Evolutionary conservation across 2,329 filamentous ascomycete species (phyloP), one percentile per base, ranked within the genome.

Genomic region (Aspergillus arachidicola): DNA sequence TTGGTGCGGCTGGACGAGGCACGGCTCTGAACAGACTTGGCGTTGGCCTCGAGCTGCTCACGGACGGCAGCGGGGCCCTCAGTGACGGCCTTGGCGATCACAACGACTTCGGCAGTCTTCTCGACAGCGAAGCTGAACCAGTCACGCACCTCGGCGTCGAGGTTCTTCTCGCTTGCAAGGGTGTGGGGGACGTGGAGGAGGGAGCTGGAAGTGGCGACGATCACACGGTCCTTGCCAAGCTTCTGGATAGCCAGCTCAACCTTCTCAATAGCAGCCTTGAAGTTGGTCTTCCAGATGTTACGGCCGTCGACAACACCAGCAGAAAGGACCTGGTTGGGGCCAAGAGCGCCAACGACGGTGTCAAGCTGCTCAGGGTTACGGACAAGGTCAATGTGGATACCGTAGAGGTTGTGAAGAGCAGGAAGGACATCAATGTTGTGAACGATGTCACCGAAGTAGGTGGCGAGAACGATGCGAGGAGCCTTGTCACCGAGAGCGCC

Each of bases 201-300:
- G 72, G 95, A 98, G 86, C 91, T 95, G 77, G 95, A 98, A 72
- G 94, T 97, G 77, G 95, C 92, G 72, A 97, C 93, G 72, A 99
- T 92, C 80, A 99, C 94, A 78, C 95, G 92, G 72, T 98, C 94
- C 87, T 97, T 94, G 84, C 95, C 94, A 68, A 99, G 89, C 86
- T 96, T 93, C 86, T 97, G 92, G 75, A 98, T 85, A 69, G 94
- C 95, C 64, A 88, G 85, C 88, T 98, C 93, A 66, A 95, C 91
- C 69, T 85, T 88, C 86, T 95, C 94, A 70, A 99, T 96, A 76
- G 95, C 93, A 75, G 88, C 89, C 88, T 96, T 91, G 85, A 97
- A 91, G 90, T 98, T 96, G 84, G 93, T 97, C 92, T 99, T 99
- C 95, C 95, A 99, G 87, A 99, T 98, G 88, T 99, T 99, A 77